These are phyloP conservation scores for Pseudocercospora eumusae DNA, from an alignment of 2,329 filamentous ascomycete genomes.

Conservation along the genomic window DNA sequence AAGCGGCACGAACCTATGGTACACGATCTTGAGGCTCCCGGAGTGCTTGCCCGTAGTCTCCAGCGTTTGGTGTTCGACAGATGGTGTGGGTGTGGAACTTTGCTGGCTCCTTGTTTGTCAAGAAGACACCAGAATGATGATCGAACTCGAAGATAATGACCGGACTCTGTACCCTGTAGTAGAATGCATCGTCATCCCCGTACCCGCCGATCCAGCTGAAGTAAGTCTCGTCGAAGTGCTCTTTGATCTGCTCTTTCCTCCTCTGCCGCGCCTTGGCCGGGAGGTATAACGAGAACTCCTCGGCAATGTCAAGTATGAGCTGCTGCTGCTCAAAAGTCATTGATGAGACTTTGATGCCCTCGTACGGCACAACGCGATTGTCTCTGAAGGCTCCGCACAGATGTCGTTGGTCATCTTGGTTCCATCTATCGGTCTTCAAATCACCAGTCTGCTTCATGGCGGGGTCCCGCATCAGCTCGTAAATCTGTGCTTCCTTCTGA, in stretches of 20 bases:
- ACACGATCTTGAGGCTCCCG: constrained; percentile 25
- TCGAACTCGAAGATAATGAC: constrained; percentile 77
- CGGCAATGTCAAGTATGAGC: constrained; percentile 60
- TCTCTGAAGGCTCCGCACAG: constrained; percentile 76
- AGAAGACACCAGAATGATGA: constrained; percentile 67
- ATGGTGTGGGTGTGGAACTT: constrained; percentile 81
- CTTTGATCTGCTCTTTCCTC: constrained; percentile 57
- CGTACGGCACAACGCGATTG: constrained; percentile 71
- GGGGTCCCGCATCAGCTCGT: constrained; percentile 62
- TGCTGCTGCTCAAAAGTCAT: constrained; percentile 54
- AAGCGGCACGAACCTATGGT: no score
- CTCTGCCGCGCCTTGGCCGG: constrained; percentile 57
- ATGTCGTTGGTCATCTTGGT: constrained; percentile 77
- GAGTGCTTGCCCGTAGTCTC: constrained; percentile 68
- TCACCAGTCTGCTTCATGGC: constrained; percentile 60
- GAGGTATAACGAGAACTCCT: constrained; percentile 69
- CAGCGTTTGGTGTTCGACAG: constrained; percentile 69
- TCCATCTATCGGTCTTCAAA: constrained; percentile 64
- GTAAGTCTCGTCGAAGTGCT: constrained; percentile 68
- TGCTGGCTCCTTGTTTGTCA: constrained; percentile 70
- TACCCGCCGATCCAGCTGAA: constrained; percentile 77
- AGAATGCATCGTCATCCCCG: constrained; percentile 68
- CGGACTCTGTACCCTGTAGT: constrained; percentile 75
- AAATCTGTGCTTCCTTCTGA: constrained; percentile 58
- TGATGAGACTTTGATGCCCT: constrained; percentile 62